Evolutionary conservation across 192 early-diverging fungal genomes (phyloP).

Genomic region (Gonapodya prolifera): DNA sequence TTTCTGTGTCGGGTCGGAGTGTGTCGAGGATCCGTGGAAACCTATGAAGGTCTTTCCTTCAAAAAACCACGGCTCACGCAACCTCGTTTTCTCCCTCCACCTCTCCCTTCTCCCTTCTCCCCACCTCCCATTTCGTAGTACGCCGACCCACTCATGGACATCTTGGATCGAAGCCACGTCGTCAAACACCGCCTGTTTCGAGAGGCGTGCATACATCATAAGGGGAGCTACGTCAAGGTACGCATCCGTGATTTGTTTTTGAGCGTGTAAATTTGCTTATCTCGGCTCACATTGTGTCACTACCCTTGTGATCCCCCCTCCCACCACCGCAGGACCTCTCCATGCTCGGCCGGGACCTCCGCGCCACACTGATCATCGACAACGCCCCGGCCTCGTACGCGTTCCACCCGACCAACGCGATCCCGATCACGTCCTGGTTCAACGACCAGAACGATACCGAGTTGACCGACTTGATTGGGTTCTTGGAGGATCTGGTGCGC

Average conservation of each 20-base stretch:
- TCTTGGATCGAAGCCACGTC: conserved; percentile 69
- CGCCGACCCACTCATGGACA: conserved; percentile 94
- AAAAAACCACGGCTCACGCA: too few relatives aligned
- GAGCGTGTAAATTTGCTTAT: conserved; percentile 64
- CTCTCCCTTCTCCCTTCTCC: background rate
- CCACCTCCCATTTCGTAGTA: conserved; percentile 45
- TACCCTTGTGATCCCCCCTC: too few relatives aligned
- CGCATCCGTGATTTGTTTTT: conserved; percentile 74
- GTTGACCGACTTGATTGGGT: conserved; percentile 84
- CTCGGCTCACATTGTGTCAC: too few relatives aligned
- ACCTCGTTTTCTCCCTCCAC: background rate
- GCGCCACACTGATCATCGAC: too few relatives aligned
- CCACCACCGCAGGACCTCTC: too few relatives aligned
- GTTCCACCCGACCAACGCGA: conserved; percentile 94
- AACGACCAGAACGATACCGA: conserved; percentile 94
- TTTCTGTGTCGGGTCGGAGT: background rate
- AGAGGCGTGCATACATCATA: conserved; percentile 87
- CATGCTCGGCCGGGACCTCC: conserved; percentile 88
- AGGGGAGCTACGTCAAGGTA: conserved; percentile 95
- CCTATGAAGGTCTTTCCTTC: too few relatives aligned
- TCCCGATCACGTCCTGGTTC: conserved; percentile 95
- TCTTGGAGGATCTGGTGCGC: conserved; percentile 90
- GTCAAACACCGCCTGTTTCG: conserved; percentile 91
- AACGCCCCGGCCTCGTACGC: too few relatives aligned
- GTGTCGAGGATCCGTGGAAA: too few relatives aligned